These are phyloP conservation scores for Nakazawaea molendinolei DNA, from an alignment of 805 yeast species.

Conservation along the genomic window DNA sequence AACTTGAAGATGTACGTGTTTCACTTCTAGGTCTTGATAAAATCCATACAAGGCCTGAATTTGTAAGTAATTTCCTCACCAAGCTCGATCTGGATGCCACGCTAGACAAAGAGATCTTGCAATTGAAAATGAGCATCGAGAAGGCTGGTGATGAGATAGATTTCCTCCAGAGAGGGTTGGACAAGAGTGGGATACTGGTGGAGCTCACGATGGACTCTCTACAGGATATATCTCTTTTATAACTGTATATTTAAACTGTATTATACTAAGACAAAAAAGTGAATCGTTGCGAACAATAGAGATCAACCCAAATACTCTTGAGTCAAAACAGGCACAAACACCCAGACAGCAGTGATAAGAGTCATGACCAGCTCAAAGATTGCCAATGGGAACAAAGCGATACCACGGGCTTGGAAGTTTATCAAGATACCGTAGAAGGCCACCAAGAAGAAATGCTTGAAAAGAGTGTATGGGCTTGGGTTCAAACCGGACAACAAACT, in stretches of 20 bases:
- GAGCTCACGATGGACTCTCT: conserved; percentile 26
- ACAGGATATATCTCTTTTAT: conserved; percentile 8
- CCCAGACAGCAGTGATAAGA: conserved; percentile 64
- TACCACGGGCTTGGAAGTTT: conserved; percentile 62
- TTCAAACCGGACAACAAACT: conserved; percentile 76
- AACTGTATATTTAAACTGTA: not conserved
- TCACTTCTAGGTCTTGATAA: not conserved
- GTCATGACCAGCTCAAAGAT: conserved; percentile 62
- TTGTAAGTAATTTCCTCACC: conserved; percentile 1
- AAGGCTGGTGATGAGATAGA: conserved; percentile 22
- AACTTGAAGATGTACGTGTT: too few species aligned
- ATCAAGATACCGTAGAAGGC: conserved; percentile 76
- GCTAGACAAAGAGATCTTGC: conserved; percentile 20
- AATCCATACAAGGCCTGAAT: not conserved
- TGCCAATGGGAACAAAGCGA: conserved; percentile 63
- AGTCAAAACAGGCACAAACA: conserved; percentile 71
- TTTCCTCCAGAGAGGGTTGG: conserved; percentile 20
- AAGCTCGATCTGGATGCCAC: conserved; percentile 15
- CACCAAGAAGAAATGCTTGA: conserved; percentile 84
- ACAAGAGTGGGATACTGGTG: conserved; percentile 26
- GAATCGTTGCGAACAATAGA: not conserved
- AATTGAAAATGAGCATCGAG: conserved; percentile 16
- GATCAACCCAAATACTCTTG: conserved; percentile 16
- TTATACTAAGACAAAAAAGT: not conserved
- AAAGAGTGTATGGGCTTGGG: conserved; percentile 67